phyloP scores from a whole-genome alignment of 192 early-diverging fungal species.

The Coemansia sp. region DNA sequence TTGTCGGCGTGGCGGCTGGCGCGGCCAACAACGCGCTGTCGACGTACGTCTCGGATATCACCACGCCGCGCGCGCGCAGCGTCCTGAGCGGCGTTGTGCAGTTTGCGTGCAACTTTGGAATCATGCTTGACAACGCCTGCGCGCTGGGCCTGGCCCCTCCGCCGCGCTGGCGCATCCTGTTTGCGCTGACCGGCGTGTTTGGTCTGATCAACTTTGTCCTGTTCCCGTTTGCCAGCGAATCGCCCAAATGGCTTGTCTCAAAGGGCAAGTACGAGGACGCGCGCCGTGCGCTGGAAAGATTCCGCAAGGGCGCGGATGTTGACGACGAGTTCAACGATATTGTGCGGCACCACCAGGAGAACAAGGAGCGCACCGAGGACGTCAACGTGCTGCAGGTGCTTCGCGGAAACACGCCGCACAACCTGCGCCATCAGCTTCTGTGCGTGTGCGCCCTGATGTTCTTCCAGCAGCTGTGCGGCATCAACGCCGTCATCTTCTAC shows the following conservation, averaged over 20 bases:
- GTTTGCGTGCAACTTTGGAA: slow-evolving; percentile 75
- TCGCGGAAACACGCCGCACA: slow-evolving; percentile 52
- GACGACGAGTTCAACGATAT: slow-evolving; percentile 66
- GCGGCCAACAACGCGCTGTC: slow-evolving; percentile 59
- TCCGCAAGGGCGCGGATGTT: slow-evolving; percentile 60
- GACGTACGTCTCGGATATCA: slow-evolving; percentile 79
- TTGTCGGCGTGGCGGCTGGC: slow-evolving; percentile 74
- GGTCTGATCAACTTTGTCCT: slow-evolving; percentile 58
- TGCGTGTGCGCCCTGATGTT: slow-evolving; percentile 67
- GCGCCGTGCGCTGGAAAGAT: slow-evolving; percentile 49
- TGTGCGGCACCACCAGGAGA: slow-evolving; percentile 50
- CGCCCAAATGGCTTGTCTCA: slow-evolving; percentile 70
- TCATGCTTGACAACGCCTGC: slow-evolving; percentile 67
- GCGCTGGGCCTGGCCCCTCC: slow-evolving; percentile 62
- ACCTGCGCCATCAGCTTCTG: slow-evolving; percentile 62
- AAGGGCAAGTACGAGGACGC: slow-evolving; percentile 65
- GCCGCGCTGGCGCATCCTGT: slow-evolving; percentile 71
- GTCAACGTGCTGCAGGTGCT: slow-evolving; percentile 59
- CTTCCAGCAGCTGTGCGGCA: slow-evolving; percentile 80
- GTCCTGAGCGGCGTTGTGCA: slow-evolving; percentile 72
- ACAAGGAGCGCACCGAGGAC: slow-evolving; percentile 34
- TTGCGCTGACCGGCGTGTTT: slow-evolving; percentile 64
- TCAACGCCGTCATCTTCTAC: slow-evolving; percentile 85
- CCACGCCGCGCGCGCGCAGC: slow-evolving; percentile 68
- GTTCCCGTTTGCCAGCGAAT: slow-evolving; percentile 74